Evolutionary conservation across 768 basidiomycete genomes (phyloP).

Genomic region (Pulveroboletus sp.): DNA sequence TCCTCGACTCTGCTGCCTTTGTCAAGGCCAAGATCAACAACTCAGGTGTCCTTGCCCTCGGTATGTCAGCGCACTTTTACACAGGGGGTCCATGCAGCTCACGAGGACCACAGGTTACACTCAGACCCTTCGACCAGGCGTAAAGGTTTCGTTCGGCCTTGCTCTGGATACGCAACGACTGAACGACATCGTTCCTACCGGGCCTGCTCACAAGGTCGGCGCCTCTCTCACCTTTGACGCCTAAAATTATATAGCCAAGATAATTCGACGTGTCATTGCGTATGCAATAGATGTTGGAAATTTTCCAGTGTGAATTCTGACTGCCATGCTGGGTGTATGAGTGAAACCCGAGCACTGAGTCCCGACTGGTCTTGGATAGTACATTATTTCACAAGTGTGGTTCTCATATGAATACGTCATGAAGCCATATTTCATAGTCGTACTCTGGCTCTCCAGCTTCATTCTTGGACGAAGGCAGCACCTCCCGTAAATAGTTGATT

Average conservation of each 20-base stretch:
- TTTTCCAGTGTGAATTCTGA: neutral
- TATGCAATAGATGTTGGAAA: conserved; percentile 12
- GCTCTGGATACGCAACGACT: conserved; percentile 92
- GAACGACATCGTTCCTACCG: conserved; percentile 61
- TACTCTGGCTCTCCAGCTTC: conserved; percentile 62
- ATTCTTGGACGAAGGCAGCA: conserved; percentile 60
- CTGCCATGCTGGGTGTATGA: neutral
- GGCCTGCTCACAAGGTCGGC: conserved; percentile 81
- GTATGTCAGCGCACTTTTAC: conserved; percentile 33
- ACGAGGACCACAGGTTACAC: conserved; percentile 61
- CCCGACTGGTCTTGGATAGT: neutral
- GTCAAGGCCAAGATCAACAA: conserved; percentile 99
- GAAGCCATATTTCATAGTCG: conserved; percentile 80
- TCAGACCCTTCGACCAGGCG: conserved; percentile 88
- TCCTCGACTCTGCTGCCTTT: conserved; percentile 84
- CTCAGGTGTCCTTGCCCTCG: conserved; percentile 82
- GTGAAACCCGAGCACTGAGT: neutral
- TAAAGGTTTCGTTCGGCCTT: conserved; percentile 90
- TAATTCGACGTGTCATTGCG: conserved; percentile 12
- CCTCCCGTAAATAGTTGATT: conserved; percentile 77
- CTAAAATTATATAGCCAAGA: conserved; percentile 34
- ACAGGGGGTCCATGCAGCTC: conserved; percentile 3
- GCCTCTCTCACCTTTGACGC: conserved; percentile 72
- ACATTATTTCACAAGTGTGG: neutral
- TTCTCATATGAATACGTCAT: conserved; percentile 63